Percentiles rank a stretch among this genome's conserved stretches.
phyloP scores from a whole-genome alignment of 2,329 filamentous ascomycete genomes.

The Fusarium irregulare region DNA sequence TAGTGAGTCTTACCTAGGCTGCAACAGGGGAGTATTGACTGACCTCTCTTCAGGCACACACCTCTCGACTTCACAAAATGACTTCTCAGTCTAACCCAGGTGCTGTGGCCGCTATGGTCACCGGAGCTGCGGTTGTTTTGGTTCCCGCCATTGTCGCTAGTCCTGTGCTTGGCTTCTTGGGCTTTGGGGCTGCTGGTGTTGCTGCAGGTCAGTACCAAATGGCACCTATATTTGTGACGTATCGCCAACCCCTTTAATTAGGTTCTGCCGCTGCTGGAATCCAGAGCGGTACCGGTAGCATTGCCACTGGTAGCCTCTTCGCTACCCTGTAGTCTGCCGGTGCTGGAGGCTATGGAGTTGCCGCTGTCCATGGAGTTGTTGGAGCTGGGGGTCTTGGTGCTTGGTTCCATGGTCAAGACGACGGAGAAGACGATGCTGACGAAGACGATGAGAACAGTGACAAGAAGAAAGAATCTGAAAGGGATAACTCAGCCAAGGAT shows the following conservation, averaged over 20 bases:
- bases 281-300: constrained; percentile 48
- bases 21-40: background rate
- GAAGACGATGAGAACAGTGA: background rate
- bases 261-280: constrained; percentile 42
- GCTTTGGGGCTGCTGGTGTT: background rate
- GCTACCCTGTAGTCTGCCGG: constrained; percentile 50
- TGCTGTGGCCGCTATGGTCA: background rate
- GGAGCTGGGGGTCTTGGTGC: background rate
- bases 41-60: background rate
- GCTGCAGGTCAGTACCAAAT: background rate
- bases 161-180: background rate
- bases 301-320: constrained; percentile 41
- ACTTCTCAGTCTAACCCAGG: background rate
- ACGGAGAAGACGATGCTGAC: background rate
- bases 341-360: constrained; percentile 44
- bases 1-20: background rate
- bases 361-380: constrained; percentile 27
- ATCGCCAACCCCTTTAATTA: constrained; percentile 6
- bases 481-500: too few species aligned
- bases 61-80: background rate
- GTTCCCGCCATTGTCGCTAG: background rate
- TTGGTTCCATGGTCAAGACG: background rate
- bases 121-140: background rate
- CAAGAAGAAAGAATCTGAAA: too few species aligned
- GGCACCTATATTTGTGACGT: background rate